Evolutionary conservation across 345 rosid genomes (phyloP), one percentile per base, ranked within the genome.

Genomic region (Aethionema arabicum): DNA sequence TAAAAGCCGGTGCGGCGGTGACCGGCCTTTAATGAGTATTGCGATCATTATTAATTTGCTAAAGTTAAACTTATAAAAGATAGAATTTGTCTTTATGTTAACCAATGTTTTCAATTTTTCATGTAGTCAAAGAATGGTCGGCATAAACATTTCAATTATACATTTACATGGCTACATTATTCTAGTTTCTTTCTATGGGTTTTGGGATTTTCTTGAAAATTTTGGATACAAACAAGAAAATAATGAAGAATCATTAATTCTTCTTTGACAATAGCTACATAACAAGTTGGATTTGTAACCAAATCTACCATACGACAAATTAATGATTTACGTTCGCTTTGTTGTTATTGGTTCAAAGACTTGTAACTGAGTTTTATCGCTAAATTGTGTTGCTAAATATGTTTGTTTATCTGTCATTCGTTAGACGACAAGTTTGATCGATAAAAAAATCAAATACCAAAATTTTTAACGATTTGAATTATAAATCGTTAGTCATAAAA

Each of bases 21-120:
- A 59, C 75, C 70, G 75, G 56, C 75, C 66, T 52, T 72, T 65
- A 52, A 72, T 59, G 69, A 72, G 35, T 52, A 49, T 42, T 50
- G 45, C 66, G 38, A 58, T 59, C 70, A 44, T 48, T 59, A 31
- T 72, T 65, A 65, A 31, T 65, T 58, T 51, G 54, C 27, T 42
- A 52, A 52, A 59, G 50, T 59, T 59, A 21, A 72, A 14, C 52
- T 61, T 45, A 35, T 32, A 65, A 72, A 71, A 72, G 70, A 72
- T 42, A 52, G 61, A 59, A 52, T 72, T 65, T 72, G 75, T 72
- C 66, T 52, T 58, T 70, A 56, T 65, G 32, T 52, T 65, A 42
- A 52, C 55, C 55, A 51, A 64, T 50, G 56, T 60, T 64, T 65
- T n/a, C n/a, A n/a, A n/a, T n/a, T n/a, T n/a, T n/a, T 70, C 54